Percentiles rank a stretch among this genome's conserved stretches.
Evolutionary conservation across 2,329 filamentous ascomycete genomes (phyloP).

Genomic region (Alternaria ventricosa): DNA sequence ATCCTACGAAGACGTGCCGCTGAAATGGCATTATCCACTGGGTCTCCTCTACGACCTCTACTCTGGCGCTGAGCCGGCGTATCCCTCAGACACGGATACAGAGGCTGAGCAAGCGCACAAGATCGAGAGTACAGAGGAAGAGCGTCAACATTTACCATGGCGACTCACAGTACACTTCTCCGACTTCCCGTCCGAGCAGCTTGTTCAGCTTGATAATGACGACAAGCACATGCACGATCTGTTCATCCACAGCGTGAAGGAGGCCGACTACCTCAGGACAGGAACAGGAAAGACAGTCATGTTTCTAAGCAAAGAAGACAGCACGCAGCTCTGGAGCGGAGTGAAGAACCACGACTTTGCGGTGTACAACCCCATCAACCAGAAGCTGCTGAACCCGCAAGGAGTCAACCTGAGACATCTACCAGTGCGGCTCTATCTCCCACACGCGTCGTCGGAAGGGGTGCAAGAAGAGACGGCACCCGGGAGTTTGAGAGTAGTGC

Average conservation of each 20-base stretch:
- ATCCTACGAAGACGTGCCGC: slow-evolving; percentile 69
- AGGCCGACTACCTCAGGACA: slow-evolving; percentile 87
- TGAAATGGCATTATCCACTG: slow-evolving; percentile 76
- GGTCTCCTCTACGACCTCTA: slow-evolving; percentile 75
- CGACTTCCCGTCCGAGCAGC: slow-evolving; percentile 63
- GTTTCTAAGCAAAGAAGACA: slow-evolving; percentile 84
- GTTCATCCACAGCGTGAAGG: slow-evolving; percentile 74
- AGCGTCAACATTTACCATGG: slow-evolving; percentile 61
- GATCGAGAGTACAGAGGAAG: slow-evolving; percentile 25
- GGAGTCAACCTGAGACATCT: slow-evolving; percentile 76
- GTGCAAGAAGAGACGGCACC: slow-evolving; percentile 33
- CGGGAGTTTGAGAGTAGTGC: slow-evolving; percentile 63
- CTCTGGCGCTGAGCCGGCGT: slow-evolving; percentile 61
- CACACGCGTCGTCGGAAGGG: slow-evolving; percentile 49
- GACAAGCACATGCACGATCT: slow-evolving; percentile 67
- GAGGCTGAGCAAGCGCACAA: slow-evolving; percentile 16
- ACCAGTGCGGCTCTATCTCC: slow-evolving; percentile 87
- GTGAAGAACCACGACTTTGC: slow-evolving; percentile 78
- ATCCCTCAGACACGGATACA: slow-evolving; percentile 20
- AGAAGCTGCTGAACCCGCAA: slow-evolving; percentile 74
- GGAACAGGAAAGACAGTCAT: slow-evolving; percentile 90
- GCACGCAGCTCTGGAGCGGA: slow-evolving; percentile 80
- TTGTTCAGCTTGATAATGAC: slow-evolving; percentile 63
- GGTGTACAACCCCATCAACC: slow-evolving; percentile 76
- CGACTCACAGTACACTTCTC: slow-evolving; percentile 67